Evolutionary conservation across 768 basidiomycete species (phyloP).

Genomic region (Trametes meyenii): DNA sequence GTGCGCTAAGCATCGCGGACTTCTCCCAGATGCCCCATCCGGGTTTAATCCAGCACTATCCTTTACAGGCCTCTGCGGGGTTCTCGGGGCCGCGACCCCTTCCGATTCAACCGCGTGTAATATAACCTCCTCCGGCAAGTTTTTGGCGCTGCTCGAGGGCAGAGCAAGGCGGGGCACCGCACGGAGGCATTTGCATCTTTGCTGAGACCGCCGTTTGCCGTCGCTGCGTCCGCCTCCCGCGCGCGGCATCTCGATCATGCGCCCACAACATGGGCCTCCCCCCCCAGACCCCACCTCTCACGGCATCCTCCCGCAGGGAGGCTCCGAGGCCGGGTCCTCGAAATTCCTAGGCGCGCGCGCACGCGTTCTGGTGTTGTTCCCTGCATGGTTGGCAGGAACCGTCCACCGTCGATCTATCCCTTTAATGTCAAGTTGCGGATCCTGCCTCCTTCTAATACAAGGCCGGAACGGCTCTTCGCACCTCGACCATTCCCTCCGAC

Average conservation of each 20-base stretch:
- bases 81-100: conserved; percentile 17
- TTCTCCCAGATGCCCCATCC: neutral
- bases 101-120: conserved; percentile 10
- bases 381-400: conserved; percentile 21
- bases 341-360: conserved; percentile 6
- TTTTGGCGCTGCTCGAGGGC: conserved; percentile 1
- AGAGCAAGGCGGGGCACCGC: conserved; percentile 7
- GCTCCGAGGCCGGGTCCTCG: conserved; percentile 9
- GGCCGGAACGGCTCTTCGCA: conserved; percentile 1
- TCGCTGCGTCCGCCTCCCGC: neutral
- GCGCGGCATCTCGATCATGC: conserved; percentile 13
- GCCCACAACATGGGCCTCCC: conserved; percentile 13
- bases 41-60: conserved; percentile 5
- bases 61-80: conserved; percentile 1
- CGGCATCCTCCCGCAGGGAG: neutral
- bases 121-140: conserved; percentile 18
- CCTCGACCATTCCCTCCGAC: conserved; percentile 14
- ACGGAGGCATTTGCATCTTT: conserved; percentile 12
- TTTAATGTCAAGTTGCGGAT: conserved; percentile 15
- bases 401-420: conserved; percentile 12
- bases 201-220: conserved; percentile 20
- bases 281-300: conserved; percentile 3
- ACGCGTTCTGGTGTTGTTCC: conserved; percentile 10
- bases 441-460: conserved; percentile 16
- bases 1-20: conserved; percentile 1